Evolutionary conservation across 768 basidiomycete species (phyloP).

Genomic region (Coprinopsis sp.): DNA sequence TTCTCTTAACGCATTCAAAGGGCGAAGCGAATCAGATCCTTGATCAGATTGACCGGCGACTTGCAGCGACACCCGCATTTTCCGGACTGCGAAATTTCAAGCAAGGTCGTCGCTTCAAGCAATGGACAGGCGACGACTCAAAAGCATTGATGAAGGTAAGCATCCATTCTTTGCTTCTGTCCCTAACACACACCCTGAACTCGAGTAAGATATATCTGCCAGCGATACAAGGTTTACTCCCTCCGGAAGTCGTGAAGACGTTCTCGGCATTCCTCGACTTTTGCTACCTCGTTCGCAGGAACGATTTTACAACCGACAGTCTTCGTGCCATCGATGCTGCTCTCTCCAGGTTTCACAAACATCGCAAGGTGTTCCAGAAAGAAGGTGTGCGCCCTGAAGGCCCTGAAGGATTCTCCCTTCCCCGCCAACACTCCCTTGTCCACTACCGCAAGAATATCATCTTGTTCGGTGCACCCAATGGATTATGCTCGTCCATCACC

Average conservation of each 20-base stretch:
- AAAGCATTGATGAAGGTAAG: constrained; percentile 34
- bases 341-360: constrained; percentile 21
- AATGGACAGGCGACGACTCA: constrained; percentile 36
- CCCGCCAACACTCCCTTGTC: constrained; percentile 20
- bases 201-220: constrained; percentile 17
- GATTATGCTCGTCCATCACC: constrained; percentile 29
- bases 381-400: constrained; percentile 8
- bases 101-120: constrained; percentile 25
- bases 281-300: constrained; percentile 24
- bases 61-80: constrained; percentile 17
- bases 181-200: neutral
- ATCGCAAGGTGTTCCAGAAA: constrained; percentile 25
- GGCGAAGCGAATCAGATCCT: constrained; percentile 19
- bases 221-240: constrained; percentile 15
- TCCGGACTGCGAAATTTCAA: constrained; percentile 21
- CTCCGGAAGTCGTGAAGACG: constrained; percentile 14
- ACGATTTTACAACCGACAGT: neutral
- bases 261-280: constrained; percentile 28
- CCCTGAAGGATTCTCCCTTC: constrained; percentile 16
- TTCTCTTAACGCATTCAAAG: constrained; percentile 16
- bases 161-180: neutral
- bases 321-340: constrained; percentile 16
- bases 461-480: constrained; percentile 23
- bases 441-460: constrained; percentile 18
- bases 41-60: constrained; percentile 32